Evolutionary conservation across 768 basidiomycete genomes (phyloP), one percentile per base, ranked within the genome.

Genomic region (Psilocybe subaeruginosa): DNA sequence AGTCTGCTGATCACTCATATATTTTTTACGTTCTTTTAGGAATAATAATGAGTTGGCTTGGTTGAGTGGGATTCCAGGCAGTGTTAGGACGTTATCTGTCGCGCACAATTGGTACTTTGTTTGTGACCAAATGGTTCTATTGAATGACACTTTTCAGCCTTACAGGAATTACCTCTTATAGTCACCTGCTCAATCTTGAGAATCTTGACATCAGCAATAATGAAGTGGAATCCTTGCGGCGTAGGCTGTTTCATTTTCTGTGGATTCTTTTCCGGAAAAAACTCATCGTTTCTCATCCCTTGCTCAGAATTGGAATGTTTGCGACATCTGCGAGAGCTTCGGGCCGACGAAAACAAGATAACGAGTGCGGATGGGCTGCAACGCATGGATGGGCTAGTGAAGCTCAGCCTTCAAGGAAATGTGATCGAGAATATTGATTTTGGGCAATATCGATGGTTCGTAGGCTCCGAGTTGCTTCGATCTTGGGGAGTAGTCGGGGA

Each of bases 151-250:
- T 27, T n/a, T 17, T 9, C 39, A 93, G 93, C 66, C 81, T 99
- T 67, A 92, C 93, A 68, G 85, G 87, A 64, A 77, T 96, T 65
- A 95, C 95, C 35, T 94, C 95, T 27, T 97, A 93, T 75, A 82
- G 83, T 71, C 95, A 98, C 74, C 80, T 99, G 68, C 78, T 82
- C 37, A 92, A 93, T 71, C 82, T 99, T 45, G 93, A 95, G 76
- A 86, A 84, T 68, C 82, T 99, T 69, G 95, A 99, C 77, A 87
- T 99, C 63, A 95, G 93, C 73, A 74, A 86, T 69, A 99, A 99
- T 74, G 85, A 92, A 64, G 82, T 99, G 55, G 94, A 97, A 62
- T 92, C 92, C 7, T 79, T 99, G 59, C 84, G 81, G 52, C 93
- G 93, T 97, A 74, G 77, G 93, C 88, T 54, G 45, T 45, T 56